A percentile compares a stretch with the other conserved stretches of the same genome.
Evolutionary conservation across 129 eudicot genomes (phyloP).

Genomic region (Helianthus annuus): HanXRQr2.0-SUNRISE NC_035443.2:162220329-162220828

Average conservation of each 20-base stretch:
- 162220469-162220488: background rate
- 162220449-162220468: background rate
- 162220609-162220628: background rate
- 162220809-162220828: no score
- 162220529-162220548: conserved; percentile 63
- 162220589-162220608: background rate
- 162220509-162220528: conserved; percentile 63
- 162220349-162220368: no score
- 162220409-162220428: no score
- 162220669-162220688: background rate
- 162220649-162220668: background rate
- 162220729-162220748: background rate
- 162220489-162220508: conserved; percentile 4
- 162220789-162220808: no score
- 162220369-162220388: no score
- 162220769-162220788: no score
- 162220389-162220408: no score
- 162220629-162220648: background rate
- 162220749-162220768: background rate
- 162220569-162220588: conserved; percentile 85
- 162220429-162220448: no score
- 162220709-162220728: background rate
- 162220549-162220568: conserved; percentile 75
- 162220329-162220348: no score
- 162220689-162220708: background rate